Evolutionary conservation across 768 basidiomycete species (phyloP).

Genomic region (Tricholoma flavovirens): DNA sequence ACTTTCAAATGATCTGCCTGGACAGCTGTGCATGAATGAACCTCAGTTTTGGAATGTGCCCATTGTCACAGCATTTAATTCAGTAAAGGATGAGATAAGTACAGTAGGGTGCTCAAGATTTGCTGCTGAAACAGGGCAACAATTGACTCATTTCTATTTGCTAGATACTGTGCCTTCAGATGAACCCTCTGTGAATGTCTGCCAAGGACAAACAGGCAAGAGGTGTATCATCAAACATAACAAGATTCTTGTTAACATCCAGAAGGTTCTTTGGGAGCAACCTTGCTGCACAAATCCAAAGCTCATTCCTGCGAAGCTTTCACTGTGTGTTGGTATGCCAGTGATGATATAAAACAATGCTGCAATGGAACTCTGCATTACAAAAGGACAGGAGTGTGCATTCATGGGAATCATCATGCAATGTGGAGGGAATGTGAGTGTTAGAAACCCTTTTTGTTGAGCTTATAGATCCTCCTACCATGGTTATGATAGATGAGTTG

Average conservation of each 20-base stretch:
- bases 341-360: background rate
- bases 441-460: constrained; percentile 26
- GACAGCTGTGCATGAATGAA: constrained; percentile 8
- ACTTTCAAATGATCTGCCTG: background rate
- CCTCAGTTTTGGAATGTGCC: constrained; percentile 22
- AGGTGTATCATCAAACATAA: background rate
- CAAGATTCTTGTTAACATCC: background rate
- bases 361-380: too few relatives aligned
- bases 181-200: background rate
- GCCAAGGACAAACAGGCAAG: background rate
- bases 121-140: constrained; percentile 22
- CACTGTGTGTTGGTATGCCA: background rate
- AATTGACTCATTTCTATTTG: constrained; percentile 21
- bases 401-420: background rate
- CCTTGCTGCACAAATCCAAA: background rate
- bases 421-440: background rate
- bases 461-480: too few relatives aligned
- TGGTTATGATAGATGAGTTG: constrained; percentile 18
- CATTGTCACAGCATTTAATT: constrained; percentile 23
- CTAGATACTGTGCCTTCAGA: constrained; percentile 6
- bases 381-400: background rate
- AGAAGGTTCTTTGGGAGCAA: too few relatives aligned
- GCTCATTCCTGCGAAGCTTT: background rate
- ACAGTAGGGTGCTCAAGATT: constrained; percentile 27
- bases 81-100: constrained; percentile 14